Base-by-base conservation (phyloP, 2,329 filamentous ascomycete genomes). In the Hirsutella thompsonii region DNA sequence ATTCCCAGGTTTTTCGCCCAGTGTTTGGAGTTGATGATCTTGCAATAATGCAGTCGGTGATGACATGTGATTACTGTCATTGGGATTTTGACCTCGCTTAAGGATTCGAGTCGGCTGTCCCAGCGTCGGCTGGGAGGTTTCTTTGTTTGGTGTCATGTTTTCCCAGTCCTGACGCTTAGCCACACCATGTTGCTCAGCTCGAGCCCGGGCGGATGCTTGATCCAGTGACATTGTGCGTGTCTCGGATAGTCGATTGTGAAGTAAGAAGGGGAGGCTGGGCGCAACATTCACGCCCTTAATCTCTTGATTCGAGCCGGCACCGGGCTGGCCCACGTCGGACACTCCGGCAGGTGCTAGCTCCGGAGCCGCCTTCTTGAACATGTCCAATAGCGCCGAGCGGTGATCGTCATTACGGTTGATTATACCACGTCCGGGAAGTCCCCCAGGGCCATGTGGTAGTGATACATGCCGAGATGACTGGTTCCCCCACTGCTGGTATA, bases 341-440 rank as follows among this genome's bases (percentile, higher is more conserved):
- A 16, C n/a, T n/a, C 16, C 32, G 13, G 5, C 8, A 18, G 8
- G 4, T 29, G 28, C 30, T 11, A 33, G 20, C 36, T 43, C 45
- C 14, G 42, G 3, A 4, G 44, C 44, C 46, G 55, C 47, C 46
- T 66, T 66, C 45, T 72, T 74, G 55, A 78, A 75, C 60, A 76
- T 72, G 19, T 62, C 67, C 13, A 76, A 57, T 18, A 76, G 56
- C 8, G 67, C 60, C 16, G 63, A 67, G 19, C 69, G 67, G 46
- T 76, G 71, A 36, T 55, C 48, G 21, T 54, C 52, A 5, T 43
- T 45, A 4, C 46, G 44, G 1, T 47, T 44, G 20, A 46, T 46
- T 19, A 56, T 49, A 36, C 47, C 51, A 6, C 53, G 51, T 16
- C 52, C 56, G 30, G 47, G 47, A n/a, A 55, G 40, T 41, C 55